phyloP scores from a whole-genome alignment of 2,329 filamentous ascomycete species.

The Monascus ruber region DNA sequence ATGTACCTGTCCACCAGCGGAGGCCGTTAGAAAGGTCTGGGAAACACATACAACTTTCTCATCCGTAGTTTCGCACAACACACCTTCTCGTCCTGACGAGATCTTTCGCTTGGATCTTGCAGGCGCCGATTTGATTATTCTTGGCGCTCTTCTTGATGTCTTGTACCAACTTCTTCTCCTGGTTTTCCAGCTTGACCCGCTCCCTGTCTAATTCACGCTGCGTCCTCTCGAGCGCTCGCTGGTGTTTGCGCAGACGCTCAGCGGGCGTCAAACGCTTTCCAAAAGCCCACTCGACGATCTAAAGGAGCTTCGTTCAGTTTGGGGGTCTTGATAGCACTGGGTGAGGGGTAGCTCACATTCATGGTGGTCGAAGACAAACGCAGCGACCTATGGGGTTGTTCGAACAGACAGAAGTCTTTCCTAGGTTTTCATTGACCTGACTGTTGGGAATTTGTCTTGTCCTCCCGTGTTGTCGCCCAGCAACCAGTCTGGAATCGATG shows the following conservation, averaged over 20 bases:
- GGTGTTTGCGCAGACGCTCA: constrained; percentile 55
- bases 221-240: constrained; percentile 92
- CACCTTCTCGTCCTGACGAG: constrained; percentile 79
- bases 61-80: constrained; percentile 4
- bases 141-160: constrained; percentile 99
- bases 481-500: no score
- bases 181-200: constrained; percentile 89
- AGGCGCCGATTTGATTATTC: constrained; percentile 95
- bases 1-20: constrained; percentile 57
- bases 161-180: constrained; percentile 90
- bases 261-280: constrained; percentile 98
- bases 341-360: constrained; percentile 24
- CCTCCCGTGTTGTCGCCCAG: no score
- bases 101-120: constrained; percentile 97
- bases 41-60: background rate
- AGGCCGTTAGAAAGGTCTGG: constrained; percentile 1
- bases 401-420: no score
- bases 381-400: background rate
- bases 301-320: constrained; percentile 10
- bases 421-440: no score
- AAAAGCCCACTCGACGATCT: constrained; percentile 98
- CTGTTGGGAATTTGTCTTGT: no score
- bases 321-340: background rate
- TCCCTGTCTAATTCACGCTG: constrained; percentile 93
- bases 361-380: constrained; percentile 12